Base-by-base conservation (phyloP, 2,329 filamentous ascomycete species). In the Stemphylium beticola region DNA sequence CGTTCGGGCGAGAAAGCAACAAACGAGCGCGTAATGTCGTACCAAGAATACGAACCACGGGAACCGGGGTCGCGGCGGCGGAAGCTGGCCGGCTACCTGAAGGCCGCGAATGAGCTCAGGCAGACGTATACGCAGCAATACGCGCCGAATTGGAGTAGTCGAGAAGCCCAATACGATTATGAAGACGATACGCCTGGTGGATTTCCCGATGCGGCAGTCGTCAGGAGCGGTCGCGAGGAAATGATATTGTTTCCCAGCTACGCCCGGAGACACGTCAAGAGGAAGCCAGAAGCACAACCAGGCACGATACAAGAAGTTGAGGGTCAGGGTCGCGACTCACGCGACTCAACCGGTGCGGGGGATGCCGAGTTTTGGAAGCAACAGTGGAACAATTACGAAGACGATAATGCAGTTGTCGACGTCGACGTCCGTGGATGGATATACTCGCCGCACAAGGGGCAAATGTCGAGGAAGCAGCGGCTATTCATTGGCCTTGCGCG, bases 191-290 rank as follows among this genome's bases (percentile, higher is more conserved):
- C 91, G 26, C 88, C 91, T 0, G 90, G 89, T 0, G 86, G 88
- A 1, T 97, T 96, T 68, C 91, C 92, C 0, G 89, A 96, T 64
- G 89, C 91, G 15, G 85, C 89, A n/a, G 90, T 96, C 55, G 85
- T 89, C 14, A 84, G 87, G 10, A 87, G 87, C 57, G 93, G 91
- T 11, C 85, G 92, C 56, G 92, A 97, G 73, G 91, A 98, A 77
- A 91, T 99, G 87, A 86, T 99, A 9, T 74, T 99, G 20, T 99
- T 99, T 65, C 95, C 95, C 0, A 97, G 92, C 48, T 99, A 99
- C 73, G 92, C 91, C 8, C 87, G 93, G 69, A 83, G 82, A 57
- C 89, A 96, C 72, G 75, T 84, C 31, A 88, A 79, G 62, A 69
- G 62, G 58, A 78, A 74, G 72, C 67, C 68, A 36, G 55, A 72